Base-by-base conservation (phyloP, 139 green algal genomes). In the Coelastrella sp. region DNA sequence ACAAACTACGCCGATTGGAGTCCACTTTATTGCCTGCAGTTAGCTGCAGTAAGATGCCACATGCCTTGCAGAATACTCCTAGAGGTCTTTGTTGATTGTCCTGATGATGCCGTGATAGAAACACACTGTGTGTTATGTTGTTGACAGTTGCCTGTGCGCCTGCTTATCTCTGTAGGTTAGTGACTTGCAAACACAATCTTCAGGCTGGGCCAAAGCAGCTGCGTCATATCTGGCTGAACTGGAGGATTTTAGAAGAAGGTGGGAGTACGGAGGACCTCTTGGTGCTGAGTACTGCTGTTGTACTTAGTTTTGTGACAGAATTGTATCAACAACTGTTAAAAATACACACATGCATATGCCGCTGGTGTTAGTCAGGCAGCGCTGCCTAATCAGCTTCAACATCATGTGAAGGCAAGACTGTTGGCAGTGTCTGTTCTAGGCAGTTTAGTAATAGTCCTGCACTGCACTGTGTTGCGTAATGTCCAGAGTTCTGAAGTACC, bases 221-320 rank as follows among this genome's bases (percentile, higher is more conserved):
- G 15, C 11, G 15, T 8, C 34, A 15, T 80, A 80, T 32, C 53
- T 82, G 5, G 19, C 53, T 38, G 35, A 69, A 8, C 35, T 82
- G 35, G 53, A 82, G 48, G 72, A 80, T 48, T 66, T 50, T 32
- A 30, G 66, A 23, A 77, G 68, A 48, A 59, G 68, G 53, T 64
- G 1, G 30, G 53, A 9, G 45, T 13, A 57, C 11, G 11, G 15
- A 57, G 45, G 11, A 9, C 15, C 11, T 9, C 45, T 23, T 57
- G 11, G 45, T n/a, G n/a, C n/a, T n/a, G n/a, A n/a, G n/a, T n/a
- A 57, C 48, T 57, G 48, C 48, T 57, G 48, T 57, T 57, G 2
- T 57, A n/a, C n/a, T n/a, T n/a, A n/a, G n/a, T n/a, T n/a, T n/a
- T n/a, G n/a, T n/a, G n/a, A n/a, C n/a, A n/a, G n/a, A n/a, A n/a